phyloP scores from a whole-genome alignment of 768 basidiomycete species.

The Boletus reticulatus region DNA sequence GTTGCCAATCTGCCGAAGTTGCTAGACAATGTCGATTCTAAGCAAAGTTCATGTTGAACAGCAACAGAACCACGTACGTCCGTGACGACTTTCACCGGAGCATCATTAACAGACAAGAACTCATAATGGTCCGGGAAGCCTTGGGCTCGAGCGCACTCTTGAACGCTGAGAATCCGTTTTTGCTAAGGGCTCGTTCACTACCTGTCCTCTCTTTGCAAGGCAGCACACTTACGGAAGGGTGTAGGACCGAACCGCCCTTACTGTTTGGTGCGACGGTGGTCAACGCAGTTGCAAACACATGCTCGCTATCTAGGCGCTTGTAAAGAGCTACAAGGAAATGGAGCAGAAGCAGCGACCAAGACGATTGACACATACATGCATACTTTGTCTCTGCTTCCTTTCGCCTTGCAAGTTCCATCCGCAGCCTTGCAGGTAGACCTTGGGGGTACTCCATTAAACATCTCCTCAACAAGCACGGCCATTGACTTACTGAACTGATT shows the following conservation, averaged over 20 bases:
- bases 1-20: conserved; percentile 77
- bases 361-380: conserved; percentile 22
- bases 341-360: not conserved
- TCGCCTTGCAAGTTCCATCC: conserved; percentile 34
- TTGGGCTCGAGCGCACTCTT: conserved; percentile 71
- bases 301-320: conserved; percentile 51
- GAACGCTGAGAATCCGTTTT: conserved; percentile 64
- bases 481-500: conserved; percentile 47
- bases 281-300: conserved; percentile 62
- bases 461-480: not conserved
- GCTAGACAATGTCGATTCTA: conserved; percentile 38
- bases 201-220: not conserved
- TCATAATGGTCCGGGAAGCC: conserved; percentile 73
- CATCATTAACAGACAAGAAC: conserved; percentile 50
- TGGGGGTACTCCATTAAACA: not conserved
- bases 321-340: conserved; percentile 42
- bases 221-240: conserved; percentile 40
- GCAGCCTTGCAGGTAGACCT: conserved; percentile 46
- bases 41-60: not conserved
- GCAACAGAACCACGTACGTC: conserved; percentile 46
- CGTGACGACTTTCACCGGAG: conserved; percentile 34
- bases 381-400: conserved; percentile 25
- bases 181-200: conserved; percentile 42
- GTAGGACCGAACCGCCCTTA: conserved; percentile 45
- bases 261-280: conserved; percentile 52